Base-by-base conservation (phyloP, 768 basidiomycete species). In the Chalciporus pseudorubinellus region DNA sequence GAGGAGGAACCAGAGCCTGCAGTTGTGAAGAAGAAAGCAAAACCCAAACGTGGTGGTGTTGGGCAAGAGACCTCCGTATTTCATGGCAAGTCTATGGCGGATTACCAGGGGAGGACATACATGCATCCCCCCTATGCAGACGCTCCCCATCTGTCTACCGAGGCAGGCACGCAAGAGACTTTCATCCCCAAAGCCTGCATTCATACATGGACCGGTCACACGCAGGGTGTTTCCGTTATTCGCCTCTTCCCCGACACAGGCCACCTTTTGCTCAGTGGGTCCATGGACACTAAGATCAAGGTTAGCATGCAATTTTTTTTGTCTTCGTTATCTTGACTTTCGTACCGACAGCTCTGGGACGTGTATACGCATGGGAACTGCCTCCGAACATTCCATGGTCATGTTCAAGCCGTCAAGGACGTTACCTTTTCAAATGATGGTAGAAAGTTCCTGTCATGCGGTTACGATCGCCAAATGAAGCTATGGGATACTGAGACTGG, bases 401-500 rank as follows among this genome's bases (percentile, higher is more conserved):
- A 99, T 68, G 83, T 85, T 45, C 94, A 97, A 63, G 94, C 95
- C 22, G 93, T 99, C 58, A 97, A 97, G 70, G 97, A 99, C 57
- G 79, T 99, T 54, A 85, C 85, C 9, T 99, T 99, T 70, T 93
- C 93, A 46, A 98, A 97, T 65, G 89, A 92, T 57, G 97, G 97
- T 2, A 80, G 79, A 31, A 79, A 77, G 57, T 98, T 99, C 75
- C 68, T 99, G 44, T 94, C 91, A 14, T 95, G 95, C 58, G 87
- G 83, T 45, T 98, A 97, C 62, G 97, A 99, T 70, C 88, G 94
- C 45, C 89, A 93, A 67, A 94, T 98, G 85, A 99, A 99, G 71
- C 77, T 98, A 12, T 99, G 97, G 97, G 95, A 99, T 63, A 98
- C 97, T 18, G 97, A 99, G 73, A 98, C 97, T 0, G 95, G 94